Conservation (phyloP, 768 basidiomycete species). For the Psilocybe tampanensis region DNA sequence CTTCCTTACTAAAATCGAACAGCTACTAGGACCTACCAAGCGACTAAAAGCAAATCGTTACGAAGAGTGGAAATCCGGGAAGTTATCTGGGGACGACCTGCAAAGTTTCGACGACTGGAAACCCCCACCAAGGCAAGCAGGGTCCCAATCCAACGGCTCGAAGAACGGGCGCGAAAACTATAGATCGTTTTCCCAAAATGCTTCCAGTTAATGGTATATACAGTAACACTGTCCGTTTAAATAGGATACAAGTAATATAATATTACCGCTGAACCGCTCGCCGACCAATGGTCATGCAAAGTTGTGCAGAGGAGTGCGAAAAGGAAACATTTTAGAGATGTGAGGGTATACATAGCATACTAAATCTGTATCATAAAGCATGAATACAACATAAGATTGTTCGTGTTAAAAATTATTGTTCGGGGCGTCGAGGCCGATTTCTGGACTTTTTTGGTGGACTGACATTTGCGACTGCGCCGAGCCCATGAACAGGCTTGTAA, state of each 20-base stretch:
- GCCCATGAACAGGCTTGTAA: slow-evolving; percentile 79
- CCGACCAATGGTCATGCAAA: too few relatives aligned
- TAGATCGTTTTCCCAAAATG: too few relatives aligned
- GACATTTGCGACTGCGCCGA: slow-evolving; percentile 61
- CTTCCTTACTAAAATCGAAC: slow-evolving; percentile 55
- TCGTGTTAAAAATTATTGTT: slow-evolving; percentile 25
- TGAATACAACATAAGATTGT: background rate
- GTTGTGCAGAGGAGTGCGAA: too few relatives aligned
- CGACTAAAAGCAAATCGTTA: slow-evolving; percentile 19
- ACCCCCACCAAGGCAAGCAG: background rate
- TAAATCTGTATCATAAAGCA: too few relatives aligned
- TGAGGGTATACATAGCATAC: background rate
- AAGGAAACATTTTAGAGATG: background rate
- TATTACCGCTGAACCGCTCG: too few relatives aligned
- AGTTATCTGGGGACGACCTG: slow-evolving; percentile 32
- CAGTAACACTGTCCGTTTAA: too few relatives aligned
- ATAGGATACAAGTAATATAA: background rate
- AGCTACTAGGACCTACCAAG: slow-evolving; percentile 21
- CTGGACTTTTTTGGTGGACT: slow-evolving; percentile 52
- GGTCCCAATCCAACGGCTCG: background rate
- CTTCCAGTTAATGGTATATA: too few relatives aligned
- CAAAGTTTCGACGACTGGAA: slow-evolving; percentile 49
- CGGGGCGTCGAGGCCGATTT: slow-evolving; percentile 54
- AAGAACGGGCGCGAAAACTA: too few relatives aligned
- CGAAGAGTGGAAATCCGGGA: slow-evolving; percentile 52